Conservation (phyloP, 768 basidiomycete genomes). For the Crassisporium funariophilum region DNA sequence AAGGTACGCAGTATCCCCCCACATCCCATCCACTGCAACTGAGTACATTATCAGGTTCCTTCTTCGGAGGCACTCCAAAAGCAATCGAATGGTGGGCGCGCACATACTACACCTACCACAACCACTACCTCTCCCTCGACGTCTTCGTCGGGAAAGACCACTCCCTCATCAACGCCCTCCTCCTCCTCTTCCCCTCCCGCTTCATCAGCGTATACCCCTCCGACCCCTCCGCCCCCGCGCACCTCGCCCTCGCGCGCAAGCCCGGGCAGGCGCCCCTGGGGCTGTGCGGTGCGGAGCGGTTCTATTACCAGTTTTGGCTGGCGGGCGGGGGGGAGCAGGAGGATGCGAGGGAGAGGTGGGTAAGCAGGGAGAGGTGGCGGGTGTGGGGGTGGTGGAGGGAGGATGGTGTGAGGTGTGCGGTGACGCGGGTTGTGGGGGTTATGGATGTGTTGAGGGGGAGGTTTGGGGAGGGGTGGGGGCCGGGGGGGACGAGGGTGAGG, state of each 20-base stretch:
- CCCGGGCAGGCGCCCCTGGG: constrained; percentile 32
- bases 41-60: constrained; percentile 41
- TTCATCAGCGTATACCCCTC: constrained; percentile 45
- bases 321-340: constrained; percentile 24
- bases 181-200: constrained; percentile 44
- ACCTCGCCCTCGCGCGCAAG: constrained; percentile 18
- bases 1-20: constrained; percentile 40
- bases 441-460: constrained; percentile 21
- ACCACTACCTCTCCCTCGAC: constrained; percentile 45
- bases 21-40: not conserved
- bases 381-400: constrained; percentile 32
- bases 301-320: constrained; percentile 54
- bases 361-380: constrained; percentile 19
- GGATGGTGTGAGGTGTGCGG: constrained; percentile 26
- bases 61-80: constrained; percentile 52
- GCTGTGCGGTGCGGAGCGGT: constrained; percentile 44
- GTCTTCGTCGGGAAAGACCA: constrained; percentile 60
- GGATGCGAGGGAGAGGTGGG: constrained; percentile 25
- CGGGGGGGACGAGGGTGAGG: constrained; percentile 10
- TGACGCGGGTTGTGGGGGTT: constrained; percentile 26
- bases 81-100: constrained; percentile 49
- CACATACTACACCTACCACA: constrained; percentile 52
- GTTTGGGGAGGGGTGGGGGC: constrained; percentile 27
- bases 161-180: constrained; percentile 42
- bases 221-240: constrained; percentile 28